Conservation (phyloP, 2,329 filamentous ascomycete species). For the Verticillium longisporum region DNA sequence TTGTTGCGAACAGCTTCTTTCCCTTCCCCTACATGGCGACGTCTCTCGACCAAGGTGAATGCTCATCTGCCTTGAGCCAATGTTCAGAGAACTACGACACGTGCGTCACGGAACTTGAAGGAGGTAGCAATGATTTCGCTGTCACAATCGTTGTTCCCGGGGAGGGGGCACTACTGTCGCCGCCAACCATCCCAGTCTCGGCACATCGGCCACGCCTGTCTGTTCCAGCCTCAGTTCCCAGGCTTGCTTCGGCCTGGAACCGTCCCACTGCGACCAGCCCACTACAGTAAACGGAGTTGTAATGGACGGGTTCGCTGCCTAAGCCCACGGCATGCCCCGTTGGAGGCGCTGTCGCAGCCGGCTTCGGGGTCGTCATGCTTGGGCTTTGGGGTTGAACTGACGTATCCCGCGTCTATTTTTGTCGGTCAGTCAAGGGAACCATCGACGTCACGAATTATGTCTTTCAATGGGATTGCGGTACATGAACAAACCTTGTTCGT, state of each 20-base stretch:
- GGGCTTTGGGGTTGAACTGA: neutral
- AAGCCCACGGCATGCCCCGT: slow-evolving; percentile 4
- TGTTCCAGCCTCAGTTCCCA: slow-evolving; percentile 48
- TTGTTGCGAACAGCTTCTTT: slow-evolving; percentile 52
- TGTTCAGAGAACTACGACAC: slow-evolving; percentile 48
- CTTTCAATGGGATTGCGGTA: too few species aligned
- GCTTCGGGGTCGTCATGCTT: slow-evolving; percentile 8
- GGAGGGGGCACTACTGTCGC: slow-evolving; percentile 46
- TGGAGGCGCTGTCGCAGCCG: slow-evolving; percentile 9
- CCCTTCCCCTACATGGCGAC: slow-evolving; percentile 52
- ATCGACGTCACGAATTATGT: too few species aligned
- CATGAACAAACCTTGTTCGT: too few species aligned
- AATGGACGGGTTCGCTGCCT: slow-evolving; percentile 6
- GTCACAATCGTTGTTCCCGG: slow-evolving; percentile 52
- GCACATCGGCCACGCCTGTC: slow-evolving; percentile 41
- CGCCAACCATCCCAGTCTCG: slow-evolving; percentile 30
- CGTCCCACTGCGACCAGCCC: slow-evolving; percentile 27
- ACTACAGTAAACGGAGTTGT: slow-evolving; percentile 12
- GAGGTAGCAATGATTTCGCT: slow-evolving; percentile 31
- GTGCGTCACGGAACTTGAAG: slow-evolving; percentile 43
- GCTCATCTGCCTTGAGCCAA: slow-evolving; percentile 41
- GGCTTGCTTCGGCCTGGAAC: slow-evolving; percentile 40
- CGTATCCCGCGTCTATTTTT: neutral
- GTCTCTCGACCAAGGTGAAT: slow-evolving; percentile 44
- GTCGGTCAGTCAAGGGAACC: neutral